A percentile compares a stretch with the other conserved stretches of the same genome.
These are phyloP conservation scores for Aechmea fasciata DNA, from an alignment of 176 grass and related monocot species.

Conservation along the genomic window DNA sequence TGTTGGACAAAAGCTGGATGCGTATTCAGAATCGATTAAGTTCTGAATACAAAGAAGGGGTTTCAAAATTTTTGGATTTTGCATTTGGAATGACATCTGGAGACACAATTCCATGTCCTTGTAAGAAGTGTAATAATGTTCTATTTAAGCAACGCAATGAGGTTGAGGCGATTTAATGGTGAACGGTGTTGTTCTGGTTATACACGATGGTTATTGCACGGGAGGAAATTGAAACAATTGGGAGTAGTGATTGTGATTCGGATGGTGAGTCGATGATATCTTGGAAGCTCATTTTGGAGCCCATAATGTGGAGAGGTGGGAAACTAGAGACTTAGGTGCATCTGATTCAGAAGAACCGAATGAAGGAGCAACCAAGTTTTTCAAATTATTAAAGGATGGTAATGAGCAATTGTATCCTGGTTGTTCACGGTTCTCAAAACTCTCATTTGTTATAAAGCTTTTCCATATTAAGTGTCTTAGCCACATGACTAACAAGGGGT, in stretches of 20 bases:
- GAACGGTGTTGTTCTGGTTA: not conserved
- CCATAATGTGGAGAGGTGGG: not conserved
- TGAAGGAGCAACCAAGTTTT: too few species aligned
- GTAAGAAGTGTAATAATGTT: not conserved
- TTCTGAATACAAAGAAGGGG: not conserved
- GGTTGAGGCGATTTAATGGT: not conserved
- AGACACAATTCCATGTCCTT: not conserved
- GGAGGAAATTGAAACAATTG: not conserved
- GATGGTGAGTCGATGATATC: slow-evolving; percentile 1
- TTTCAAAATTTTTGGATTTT: not conserved
- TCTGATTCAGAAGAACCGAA: not conserved
- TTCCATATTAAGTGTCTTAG: too few species aligned
- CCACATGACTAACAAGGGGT: too few species aligned
- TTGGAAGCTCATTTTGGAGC: not conserved
- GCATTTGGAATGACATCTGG: not conserved
- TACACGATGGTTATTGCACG: not conserved
- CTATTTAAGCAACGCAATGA: not conserved
- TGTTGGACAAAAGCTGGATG: not conserved
- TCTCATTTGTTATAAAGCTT: too few species aligned
- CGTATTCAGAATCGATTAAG: not conserved
- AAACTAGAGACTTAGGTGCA: not conserved
- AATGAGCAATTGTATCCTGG: too few species aligned
- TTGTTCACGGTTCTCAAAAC: too few species aligned
- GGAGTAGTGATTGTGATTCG: not conserved
- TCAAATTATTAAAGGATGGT: too few species aligned